Percentiles rank a stretch among this genome's conserved stretches.
phyloP scores from a whole-genome alignment of 2,329 filamentous ascomycete genomes.

The Didymosphaeria variabile region DNA sequence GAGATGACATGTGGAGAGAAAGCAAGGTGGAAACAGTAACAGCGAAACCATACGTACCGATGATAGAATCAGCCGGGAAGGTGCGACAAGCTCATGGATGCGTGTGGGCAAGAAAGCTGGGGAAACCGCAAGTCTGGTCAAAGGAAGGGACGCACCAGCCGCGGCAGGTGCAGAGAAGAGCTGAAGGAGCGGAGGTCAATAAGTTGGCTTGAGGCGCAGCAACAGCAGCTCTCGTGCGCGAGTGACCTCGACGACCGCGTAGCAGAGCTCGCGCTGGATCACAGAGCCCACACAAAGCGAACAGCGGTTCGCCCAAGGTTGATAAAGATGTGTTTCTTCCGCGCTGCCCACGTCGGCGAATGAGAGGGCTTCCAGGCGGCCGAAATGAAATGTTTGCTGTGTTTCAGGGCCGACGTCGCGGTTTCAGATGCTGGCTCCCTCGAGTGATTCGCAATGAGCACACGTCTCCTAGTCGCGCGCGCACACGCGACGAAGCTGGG shows the following conservation, averaged over 20 bases:
- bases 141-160: constrained; percentile 16
- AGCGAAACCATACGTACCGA: constrained; percentile 32
- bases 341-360: constrained; percentile 27
- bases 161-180: constrained; percentile 14
- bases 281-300: constrained; percentile 22
- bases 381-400: constrained; percentile 40
- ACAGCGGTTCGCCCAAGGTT: constrained; percentile 38
- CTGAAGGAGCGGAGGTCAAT: constrained; percentile 17
- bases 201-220: constrained; percentile 8
- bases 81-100: constrained; percentile 11
- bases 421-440: constrained; percentile 40
- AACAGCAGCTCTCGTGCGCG: constrained; percentile 23
- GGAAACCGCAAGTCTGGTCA: not conserved
- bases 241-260: constrained; percentile 13
- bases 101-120: constrained; percentile 1
- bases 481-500: not conserved
- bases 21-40: constrained; percentile 12
- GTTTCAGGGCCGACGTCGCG: constrained; percentile 43
- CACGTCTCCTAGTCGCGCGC: constrained; percentile 11
- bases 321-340: constrained; percentile 23
- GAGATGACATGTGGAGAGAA: constrained; percentile 14
- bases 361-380: constrained; percentile 25
- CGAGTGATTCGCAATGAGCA: constrained; percentile 13
- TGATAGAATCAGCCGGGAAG: constrained; percentile 22
- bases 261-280: too few relatives aligned